Conservation (phyloP, 192 early-diverging fungal genomes). For the Backusella morwellensis region DNA sequence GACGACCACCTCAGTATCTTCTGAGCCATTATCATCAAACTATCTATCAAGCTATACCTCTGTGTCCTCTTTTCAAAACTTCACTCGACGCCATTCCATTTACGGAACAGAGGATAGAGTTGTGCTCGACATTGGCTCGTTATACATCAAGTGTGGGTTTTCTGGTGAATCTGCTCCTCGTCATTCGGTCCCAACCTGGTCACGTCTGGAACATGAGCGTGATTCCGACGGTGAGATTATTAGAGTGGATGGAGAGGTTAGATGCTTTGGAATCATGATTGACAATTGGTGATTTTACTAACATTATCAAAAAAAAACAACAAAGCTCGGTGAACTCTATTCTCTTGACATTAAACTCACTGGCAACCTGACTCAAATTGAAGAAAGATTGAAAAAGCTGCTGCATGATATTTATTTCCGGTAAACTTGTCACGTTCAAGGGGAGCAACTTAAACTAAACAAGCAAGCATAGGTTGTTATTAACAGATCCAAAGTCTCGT, state of each 20-base stretch:
- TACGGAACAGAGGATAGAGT: constrained; percentile 84
- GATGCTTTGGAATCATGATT: not conserved
- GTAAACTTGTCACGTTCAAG: constrained; percentile 28
- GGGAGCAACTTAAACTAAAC: not conserved
- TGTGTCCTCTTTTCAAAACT: constrained; percentile 17
- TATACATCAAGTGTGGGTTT: constrained; percentile 82
- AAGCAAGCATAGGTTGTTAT: constrained; percentile 48
- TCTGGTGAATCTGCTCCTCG: constrained; percentile 81
- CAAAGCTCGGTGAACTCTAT: constrained; percentile 40
- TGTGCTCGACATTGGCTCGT: constrained; percentile 83
- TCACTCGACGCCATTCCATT: constrained; percentile 52
- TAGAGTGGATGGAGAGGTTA: constrained; percentile 43
- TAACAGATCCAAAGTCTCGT: constrained; percentile 81
- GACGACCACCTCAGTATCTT: constrained; percentile 26
- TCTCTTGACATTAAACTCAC: constrained; percentile 41
- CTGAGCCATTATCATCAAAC: constrained; percentile 21
- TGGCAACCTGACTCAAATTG: constrained; percentile 38
- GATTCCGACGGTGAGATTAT: constrained; percentile 37
- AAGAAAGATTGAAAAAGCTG: constrained; percentile 45
- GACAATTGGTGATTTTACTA: not conserved
- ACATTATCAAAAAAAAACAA: not conserved
- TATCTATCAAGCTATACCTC: constrained; percentile 22
- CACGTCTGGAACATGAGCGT: constrained; percentile 41
- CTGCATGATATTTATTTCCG: constrained; percentile 51
- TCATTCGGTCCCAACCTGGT: constrained; percentile 57